Evolutionary conservation across 148 eudicot species (phyloP).

Genomic region (Vaccinium vitisidaea): DNA sequence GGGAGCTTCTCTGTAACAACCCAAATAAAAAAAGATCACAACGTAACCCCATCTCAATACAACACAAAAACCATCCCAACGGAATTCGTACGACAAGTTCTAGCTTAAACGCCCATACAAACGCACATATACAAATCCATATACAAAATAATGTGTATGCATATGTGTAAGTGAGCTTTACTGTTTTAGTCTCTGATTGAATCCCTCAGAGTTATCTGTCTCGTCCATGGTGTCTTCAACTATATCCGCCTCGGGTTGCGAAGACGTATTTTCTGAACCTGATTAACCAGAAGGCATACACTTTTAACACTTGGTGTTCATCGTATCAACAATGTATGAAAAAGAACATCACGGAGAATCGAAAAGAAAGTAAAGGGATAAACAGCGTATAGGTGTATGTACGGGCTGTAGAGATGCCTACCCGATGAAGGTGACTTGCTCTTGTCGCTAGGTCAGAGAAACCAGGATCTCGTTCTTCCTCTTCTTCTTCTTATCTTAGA

Average conservation of each 20-base stretch:
- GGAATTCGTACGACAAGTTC: background rate
- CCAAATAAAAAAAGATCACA: constrained; percentile 3
- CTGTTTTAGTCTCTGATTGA: background rate
- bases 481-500: too few species aligned
- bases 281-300: too few species aligned
- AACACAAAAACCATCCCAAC: background rate
- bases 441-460: too few species aligned
- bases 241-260: background rate
- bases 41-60: background rate
- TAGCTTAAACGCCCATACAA: background rate
- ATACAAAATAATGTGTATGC: background rate
- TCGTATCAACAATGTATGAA: too few species aligned
- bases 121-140: background rate
- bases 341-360: too few species aligned
- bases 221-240: constrained; percentile 7
- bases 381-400: too few species aligned
- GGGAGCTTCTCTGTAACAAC: constrained; percentile 60
- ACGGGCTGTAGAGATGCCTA: too few species aligned
- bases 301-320: too few species aligned
- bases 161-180: background rate
- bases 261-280: background rate
- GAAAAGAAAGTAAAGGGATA: background rate
- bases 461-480: too few species aligned
- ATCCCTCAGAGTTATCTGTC: background rate
- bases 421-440: too few species aligned